Base-by-base conservation (phyloP, 768 basidiomycete species). In the Lyophyllum semitale region DNA sequence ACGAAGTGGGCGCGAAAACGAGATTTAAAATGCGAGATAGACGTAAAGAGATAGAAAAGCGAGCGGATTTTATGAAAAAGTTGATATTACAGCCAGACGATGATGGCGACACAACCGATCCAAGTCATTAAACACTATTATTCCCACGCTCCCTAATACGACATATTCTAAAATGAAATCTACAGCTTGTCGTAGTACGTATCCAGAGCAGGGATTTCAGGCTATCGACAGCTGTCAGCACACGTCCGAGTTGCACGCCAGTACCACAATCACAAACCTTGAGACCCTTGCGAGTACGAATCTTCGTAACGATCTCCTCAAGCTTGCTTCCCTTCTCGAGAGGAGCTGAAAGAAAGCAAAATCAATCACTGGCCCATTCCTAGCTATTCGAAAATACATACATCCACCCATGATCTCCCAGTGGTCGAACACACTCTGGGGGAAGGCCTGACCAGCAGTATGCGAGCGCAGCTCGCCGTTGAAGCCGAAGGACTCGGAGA, bases 371-470 rank as follows among this genome's bases (percentile, higher is more conserved):
- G 51, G 3, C 7, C 3, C 44, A 17, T 17, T 8, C 15, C 13
- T 49, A 54, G 42, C 18, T 3, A 8, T 33, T 12, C 11, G 11
- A 29, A 42, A 53, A n/a, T 18, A 77, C 88, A 72, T 68, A 89
- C 88, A 81, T 68, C 92, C 91, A 63, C 72, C 77, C 89, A 94
- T 91, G 59, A 86, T 58, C 67, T 93, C 89, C 91, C 92, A 94
- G 73, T 95, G 93, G 68, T 95, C 95, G 68, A 96, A 90, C 68
- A 95, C 95, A 67, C 78, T 71, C 75, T 98, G 96, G 48, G 96
- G 95, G 93, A 98, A 98, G 62, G 96, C 97, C 79, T 99, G 96
- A 48, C 97, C 97, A 68, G 83, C 85, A 38, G 97, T 98, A 47
- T 89, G 88, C 70, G 86, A 84, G 62, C 96, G 91, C 52, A 99